These are phyloP conservation scores for Aspergillus steynii DNA, from an alignment of 495 filamentous ascomycete genomes.

Conservation along the genomic window DNA sequence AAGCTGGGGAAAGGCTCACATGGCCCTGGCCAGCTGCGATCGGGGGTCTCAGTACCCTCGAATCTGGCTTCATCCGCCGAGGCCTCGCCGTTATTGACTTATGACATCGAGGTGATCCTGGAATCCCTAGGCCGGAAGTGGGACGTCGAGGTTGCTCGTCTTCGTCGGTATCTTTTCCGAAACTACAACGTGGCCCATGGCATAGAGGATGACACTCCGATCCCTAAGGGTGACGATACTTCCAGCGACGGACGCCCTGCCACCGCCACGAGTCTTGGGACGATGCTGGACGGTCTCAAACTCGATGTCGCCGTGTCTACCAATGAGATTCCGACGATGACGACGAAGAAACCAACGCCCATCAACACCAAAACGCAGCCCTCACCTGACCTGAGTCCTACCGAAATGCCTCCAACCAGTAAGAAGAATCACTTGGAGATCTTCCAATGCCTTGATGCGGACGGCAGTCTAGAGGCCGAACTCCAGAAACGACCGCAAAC, in stretches of 20 bases:
- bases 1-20: slow-evolving; percentile 37
- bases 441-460: slow-evolving; percentile 21
- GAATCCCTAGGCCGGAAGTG: slow-evolving; percentile 60
- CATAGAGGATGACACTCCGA: slow-evolving; percentile 22
- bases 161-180: slow-evolving; percentile 59
- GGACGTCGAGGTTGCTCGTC: slow-evolving; percentile 57
- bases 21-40: slow-evolving; percentile 21
- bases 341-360: slow-evolving; percentile 8
- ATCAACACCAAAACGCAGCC: slow-evolving; percentile 14
- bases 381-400: background rate
- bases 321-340: slow-evolving; percentile 29
- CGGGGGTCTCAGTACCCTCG: slow-evolving; percentile 19
- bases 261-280: slow-evolving; percentile 40
- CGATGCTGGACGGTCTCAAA: slow-evolving; percentile 43
- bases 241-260: slow-evolving; percentile 40
- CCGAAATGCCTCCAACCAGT: slow-evolving; percentile 5
- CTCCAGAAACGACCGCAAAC: slow-evolving; percentile 29
- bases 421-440: slow-evolving; percentile 18
- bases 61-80: slow-evolving; percentile 24
- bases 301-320: slow-evolving; percentile 40
- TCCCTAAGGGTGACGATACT: slow-evolving; percentile 25
- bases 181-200: slow-evolving; percentile 61
- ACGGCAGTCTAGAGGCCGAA: slow-evolving; percentile 16
- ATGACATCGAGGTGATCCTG: slow-evolving; percentile 56
- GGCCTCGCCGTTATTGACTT: slow-evolving; percentile 34